phyloP scores from a whole-genome alignment of 768 basidiomycete species.

The Lactarius vividus region DNA sequence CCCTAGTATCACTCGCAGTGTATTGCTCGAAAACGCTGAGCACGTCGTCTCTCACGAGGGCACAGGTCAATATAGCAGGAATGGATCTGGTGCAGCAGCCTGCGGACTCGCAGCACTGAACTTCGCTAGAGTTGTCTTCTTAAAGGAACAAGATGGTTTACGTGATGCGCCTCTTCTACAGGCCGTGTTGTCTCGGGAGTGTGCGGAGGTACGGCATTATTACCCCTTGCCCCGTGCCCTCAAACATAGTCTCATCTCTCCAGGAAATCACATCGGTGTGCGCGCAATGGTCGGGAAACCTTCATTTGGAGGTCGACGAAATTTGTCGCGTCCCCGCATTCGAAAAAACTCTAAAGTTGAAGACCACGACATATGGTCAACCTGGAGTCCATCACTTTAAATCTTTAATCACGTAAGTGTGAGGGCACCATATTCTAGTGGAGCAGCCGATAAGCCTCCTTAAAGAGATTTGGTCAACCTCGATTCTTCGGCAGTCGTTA shows the following conservation, averaged over 20 bases:
- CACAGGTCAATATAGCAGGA: constrained; percentile 51
- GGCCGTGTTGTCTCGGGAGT: constrained; percentile 36
- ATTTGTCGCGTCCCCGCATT: constrained; percentile 51
- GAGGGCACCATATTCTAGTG: background rate
- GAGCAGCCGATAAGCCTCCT: background rate
- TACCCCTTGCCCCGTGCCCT: background rate
- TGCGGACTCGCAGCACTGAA: constrained; percentile 70
- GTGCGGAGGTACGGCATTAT: constrained; percentile 37
- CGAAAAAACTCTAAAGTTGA: constrained; percentile 38
- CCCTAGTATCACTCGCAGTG: constrained; percentile 2
- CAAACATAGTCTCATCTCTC: background rate
- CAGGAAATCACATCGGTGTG: constrained; percentile 61
- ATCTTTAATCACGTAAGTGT: constrained; percentile 33
- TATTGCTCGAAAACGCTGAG: constrained; percentile 31
- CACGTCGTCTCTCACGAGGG: constrained; percentile 46
- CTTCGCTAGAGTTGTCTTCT: constrained; percentile 53
- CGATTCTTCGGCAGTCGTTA: constrained; percentile 38
- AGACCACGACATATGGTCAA: constrained; percentile 38
- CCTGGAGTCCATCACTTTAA: constrained; percentile 42
- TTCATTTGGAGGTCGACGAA: constrained; percentile 57
- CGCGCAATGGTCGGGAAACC: constrained; percentile 48
- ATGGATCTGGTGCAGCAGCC: constrained; percentile 46
- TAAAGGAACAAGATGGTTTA: constrained; percentile 35
- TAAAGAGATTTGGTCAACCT: constrained; percentile 31
- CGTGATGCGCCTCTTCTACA: constrained; percentile 35